Conservation (phyloP, 164 flowering plant genomes). For the Kalanchoe fedtschenkoi region DNA sequence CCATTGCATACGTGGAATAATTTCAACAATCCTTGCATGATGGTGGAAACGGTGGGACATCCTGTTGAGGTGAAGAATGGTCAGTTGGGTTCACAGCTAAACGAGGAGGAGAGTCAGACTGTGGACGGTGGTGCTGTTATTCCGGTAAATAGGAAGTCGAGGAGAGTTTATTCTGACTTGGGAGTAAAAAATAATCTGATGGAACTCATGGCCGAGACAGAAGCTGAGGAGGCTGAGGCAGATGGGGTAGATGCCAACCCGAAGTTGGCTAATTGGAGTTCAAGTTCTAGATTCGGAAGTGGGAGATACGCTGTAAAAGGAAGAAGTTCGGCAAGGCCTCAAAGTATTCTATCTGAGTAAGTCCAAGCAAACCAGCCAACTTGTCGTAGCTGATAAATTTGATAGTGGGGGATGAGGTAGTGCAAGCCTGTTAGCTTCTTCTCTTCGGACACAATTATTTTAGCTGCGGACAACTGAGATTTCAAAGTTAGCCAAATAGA, state of each 20-base stretch:
- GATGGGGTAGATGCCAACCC: constrained; percentile 16
- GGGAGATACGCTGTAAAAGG: constrained; percentile 20
- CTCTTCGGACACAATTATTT: too few species aligned
- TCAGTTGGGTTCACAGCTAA: constrained; percentile 12
- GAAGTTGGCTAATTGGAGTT: constrained; percentile 11
- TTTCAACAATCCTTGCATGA: constrained; percentile 62
- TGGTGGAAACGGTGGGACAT: constrained; percentile 57
- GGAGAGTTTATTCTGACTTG: constrained; percentile 63
- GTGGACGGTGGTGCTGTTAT: constrained; percentile 14
- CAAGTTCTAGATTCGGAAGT: constrained; percentile 32
- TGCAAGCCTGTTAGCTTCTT: constrained; percentile 1
- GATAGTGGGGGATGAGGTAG: neutral
- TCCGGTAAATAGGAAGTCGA: constrained; percentile 21
- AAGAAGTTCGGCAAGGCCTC: constrained; percentile 8
- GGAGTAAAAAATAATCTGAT: constrained; percentile 58
- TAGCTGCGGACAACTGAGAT: neutral
- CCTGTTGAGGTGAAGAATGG: constrained; percentile 34
- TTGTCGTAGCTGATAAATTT: neutral
- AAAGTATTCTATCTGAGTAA: neutral
- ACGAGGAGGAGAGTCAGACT: constrained; percentile 16
- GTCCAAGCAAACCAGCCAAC: neutral
- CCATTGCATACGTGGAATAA: constrained; percentile 64
- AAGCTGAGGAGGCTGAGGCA: constrained; percentile 24
- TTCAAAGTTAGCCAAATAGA: neutral
- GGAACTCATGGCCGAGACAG: constrained; percentile 58